These are phyloP conservation scores for Escallonia rubra DNA, from an alignment of 129 eudicot species.

Conservation along the genomic window DNA sequence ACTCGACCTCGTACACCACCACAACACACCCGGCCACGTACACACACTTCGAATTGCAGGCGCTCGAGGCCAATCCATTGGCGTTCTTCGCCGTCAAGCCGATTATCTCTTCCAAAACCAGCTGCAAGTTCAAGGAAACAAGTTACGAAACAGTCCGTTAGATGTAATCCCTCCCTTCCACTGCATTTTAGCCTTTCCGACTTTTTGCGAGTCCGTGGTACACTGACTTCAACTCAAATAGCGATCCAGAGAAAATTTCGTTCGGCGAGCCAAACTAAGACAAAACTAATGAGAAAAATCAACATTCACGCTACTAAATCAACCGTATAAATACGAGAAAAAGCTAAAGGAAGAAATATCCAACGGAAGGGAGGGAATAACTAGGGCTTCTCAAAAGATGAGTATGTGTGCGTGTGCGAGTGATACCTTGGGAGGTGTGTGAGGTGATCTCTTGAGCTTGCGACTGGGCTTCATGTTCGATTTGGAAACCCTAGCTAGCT, in stretches of 20 bases:
- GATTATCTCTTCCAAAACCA: slow-evolving; percentile 56
- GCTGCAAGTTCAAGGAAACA: slow-evolving; percentile 31
- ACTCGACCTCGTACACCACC: slow-evolving; percentile 50
- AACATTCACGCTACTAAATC: too few species aligned
- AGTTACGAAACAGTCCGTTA: neutral
- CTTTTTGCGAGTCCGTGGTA: too few species aligned
- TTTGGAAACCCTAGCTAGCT: slow-evolving; percentile 12
- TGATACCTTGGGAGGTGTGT: slow-evolving; percentile 33
- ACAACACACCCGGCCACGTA: slow-evolving; percentile 70
- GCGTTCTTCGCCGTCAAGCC: slow-evolving; percentile 56
- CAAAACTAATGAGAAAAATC: neutral
- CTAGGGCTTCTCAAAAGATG: too few species aligned
- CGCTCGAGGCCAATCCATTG: slow-evolving; percentile 51
- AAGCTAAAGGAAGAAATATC: too few species aligned
- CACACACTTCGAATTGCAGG: slow-evolving; percentile 34
- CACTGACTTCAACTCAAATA: neutral
- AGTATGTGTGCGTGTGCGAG: too few species aligned
- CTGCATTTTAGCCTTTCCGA: too few species aligned
- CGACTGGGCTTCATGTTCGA: slow-evolving; percentile 40
- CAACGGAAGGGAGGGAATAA: too few species aligned
- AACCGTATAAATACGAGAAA: too few species aligned
- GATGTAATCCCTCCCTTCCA: too few species aligned
- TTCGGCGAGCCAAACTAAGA: neutral
- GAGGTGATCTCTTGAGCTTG: slow-evolving; percentile 31
- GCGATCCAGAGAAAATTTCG: neutral